These are phyloP conservation scores for Penicillium sp. DNA, from an alignment of 2,329 filamentous ascomycete species.

Conservation along the genomic window DNA sequence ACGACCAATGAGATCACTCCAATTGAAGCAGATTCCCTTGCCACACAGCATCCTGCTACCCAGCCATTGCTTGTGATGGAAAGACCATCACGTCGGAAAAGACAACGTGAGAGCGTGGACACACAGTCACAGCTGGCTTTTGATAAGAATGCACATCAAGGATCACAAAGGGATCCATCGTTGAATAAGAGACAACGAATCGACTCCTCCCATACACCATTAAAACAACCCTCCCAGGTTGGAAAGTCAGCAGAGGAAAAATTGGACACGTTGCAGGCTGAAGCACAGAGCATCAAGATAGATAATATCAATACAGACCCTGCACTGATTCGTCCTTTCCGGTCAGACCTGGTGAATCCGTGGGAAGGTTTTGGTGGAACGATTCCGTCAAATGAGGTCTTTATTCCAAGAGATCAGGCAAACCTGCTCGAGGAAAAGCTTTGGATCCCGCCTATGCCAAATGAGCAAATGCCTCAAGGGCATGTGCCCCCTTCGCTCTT, in stretches of 20 bases:
- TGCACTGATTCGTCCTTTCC: not conserved
- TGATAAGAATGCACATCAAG: not conserved
- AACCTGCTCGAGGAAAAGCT: slow-evolving; percentile 47
- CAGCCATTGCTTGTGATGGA: not conserved
- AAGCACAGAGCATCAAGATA: not conserved
- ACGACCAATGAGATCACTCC: not conserved
- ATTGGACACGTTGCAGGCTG: not conserved
- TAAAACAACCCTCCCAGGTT: not conserved
- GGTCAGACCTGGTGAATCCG: slow-evolving; percentile 12
- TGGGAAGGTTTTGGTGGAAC: slow-evolving; percentile 35
- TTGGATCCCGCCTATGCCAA: slow-evolving; percentile 38
- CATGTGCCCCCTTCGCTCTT: slow-evolving; percentile 38
- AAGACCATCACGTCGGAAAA: slow-evolving; percentile 9
- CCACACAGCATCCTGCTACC: not conserved
- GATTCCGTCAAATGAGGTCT: slow-evolving; percentile 45
- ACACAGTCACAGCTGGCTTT: not conserved
- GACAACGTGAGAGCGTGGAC: slow-evolving; percentile 8
- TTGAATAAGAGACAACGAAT: slow-evolving; percentile 17
- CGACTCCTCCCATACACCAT: not conserved
- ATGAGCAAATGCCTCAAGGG: slow-evolving; percentile 25
- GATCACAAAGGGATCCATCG: not conserved
- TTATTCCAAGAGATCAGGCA: slow-evolving; percentile 51
- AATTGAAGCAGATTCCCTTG: not conserved
- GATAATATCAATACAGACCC: not conserved
- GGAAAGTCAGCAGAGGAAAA: not conserved